phyloP scores from a whole-genome alignment of 208 protist species.

The Angomonas deanei region DNA sequence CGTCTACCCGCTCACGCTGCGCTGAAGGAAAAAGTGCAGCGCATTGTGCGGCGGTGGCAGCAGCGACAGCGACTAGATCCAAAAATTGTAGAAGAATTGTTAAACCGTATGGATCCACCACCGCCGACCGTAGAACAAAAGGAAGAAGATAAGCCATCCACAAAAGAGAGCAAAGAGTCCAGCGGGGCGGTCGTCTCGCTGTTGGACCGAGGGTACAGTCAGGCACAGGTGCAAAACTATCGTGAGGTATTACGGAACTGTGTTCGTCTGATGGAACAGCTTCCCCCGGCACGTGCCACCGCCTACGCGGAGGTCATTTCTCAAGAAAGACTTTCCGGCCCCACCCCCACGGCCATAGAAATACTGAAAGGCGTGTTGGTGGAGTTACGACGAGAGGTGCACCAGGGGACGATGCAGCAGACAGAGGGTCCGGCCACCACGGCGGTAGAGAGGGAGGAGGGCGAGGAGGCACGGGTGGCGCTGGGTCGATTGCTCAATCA shows the following conservation, averaged over 20 bases:
- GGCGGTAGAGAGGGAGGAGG: not conserved
- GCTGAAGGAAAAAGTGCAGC: conserved; percentile 49
- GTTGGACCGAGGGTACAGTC: conserved; percentile 9
- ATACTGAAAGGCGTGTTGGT: conserved; percentile 44
- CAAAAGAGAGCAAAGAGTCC: not conserved
- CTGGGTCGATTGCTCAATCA: conserved; percentile 48
- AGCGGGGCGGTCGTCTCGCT: not conserved
- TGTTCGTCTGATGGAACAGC: conserved; percentile 46
- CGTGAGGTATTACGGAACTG: conserved; percentile 47
- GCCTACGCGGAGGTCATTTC: conserved; percentile 50
- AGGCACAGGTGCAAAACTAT: conserved; percentile 34
- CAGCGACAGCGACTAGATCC: conserved; percentile 24
- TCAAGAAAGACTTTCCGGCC: conserved; percentile 28
- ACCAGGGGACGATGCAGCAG: conserved; percentile 1
- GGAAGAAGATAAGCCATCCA: too few species aligned
- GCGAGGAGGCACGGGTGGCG: conserved; percentile 8
- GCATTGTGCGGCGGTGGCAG: conserved; percentile 54
- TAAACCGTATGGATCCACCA: conserved; percentile 29
- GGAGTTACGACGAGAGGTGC: conserved; percentile 29
- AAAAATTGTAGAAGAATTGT: conserved; percentile 16
- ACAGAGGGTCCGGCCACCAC: not conserved
- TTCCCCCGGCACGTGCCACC: conserved; percentile 31
- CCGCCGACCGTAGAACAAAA: too few species aligned
- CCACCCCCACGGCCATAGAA: conserved; percentile 27
- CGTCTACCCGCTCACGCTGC: conserved; percentile 13